Evolutionary conservation across 345 rosid genomes (phyloP).

Genomic region (Murraya koenigii): DNA sequence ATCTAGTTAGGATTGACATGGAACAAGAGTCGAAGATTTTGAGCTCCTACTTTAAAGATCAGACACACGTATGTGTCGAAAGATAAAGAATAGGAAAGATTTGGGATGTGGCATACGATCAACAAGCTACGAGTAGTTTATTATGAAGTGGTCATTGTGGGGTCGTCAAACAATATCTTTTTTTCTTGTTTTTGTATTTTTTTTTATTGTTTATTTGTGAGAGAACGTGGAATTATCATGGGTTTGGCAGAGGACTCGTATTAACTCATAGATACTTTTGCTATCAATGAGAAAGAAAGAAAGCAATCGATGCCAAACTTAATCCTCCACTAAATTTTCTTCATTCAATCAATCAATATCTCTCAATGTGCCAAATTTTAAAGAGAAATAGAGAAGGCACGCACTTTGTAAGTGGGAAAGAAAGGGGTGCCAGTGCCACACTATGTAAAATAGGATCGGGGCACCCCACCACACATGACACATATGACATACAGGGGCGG

Average conservation of each 20-base stretch:
- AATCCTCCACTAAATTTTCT: slow-evolving; percentile 6
- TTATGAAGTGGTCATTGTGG: neutral
- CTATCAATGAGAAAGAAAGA: slow-evolving; percentile 15
- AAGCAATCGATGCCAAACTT: slow-evolving; percentile 17
- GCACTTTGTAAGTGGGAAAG: slow-evolving; percentile 20
- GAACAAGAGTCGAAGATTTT: neutral
- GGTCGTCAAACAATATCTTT: neutral
- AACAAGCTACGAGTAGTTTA: neutral
- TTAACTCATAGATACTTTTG: slow-evolving; percentile 1
- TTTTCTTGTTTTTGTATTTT: neutral
- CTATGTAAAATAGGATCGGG: slow-evolving; percentile 11
- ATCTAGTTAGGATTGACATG: slow-evolving; percentile 6
- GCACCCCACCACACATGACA: slow-evolving; percentile 15
- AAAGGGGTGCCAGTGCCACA: slow-evolving; percentile 7
- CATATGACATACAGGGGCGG: neutral
- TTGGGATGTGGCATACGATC: neutral
- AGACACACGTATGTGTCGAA: slow-evolving; percentile 5
- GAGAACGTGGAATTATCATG: slow-evolving; percentile 9
- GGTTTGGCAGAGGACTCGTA: slow-evolving; percentile 22
- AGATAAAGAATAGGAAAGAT: slow-evolving; percentile 12
- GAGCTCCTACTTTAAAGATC: slow-evolving; percentile 1
- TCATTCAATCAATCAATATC: neutral
- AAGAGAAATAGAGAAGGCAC: neutral
- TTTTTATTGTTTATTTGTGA: neutral
- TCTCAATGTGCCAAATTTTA: neutral